These are phyloP conservation scores for Pythium vanterpoolii DNA, from an alignment of 352 stramenopile species.

Conservation along the genomic window DNA sequence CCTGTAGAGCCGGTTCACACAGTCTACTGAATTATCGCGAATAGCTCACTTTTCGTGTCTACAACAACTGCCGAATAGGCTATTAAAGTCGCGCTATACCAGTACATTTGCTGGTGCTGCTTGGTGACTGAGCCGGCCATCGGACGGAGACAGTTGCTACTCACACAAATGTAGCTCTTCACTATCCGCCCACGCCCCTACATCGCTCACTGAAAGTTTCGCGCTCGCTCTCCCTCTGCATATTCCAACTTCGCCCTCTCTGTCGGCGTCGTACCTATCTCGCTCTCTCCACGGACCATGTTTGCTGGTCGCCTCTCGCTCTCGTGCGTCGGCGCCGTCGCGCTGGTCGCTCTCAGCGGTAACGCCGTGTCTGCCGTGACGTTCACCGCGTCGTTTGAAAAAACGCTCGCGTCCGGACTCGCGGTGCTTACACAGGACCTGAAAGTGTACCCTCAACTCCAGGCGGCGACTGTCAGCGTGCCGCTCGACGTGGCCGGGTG, in stretches of 20 bases:
- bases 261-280: background rate
- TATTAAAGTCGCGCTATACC: background rate
- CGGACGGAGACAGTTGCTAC: background rate
- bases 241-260: background rate
- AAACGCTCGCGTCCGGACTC: conserved; percentile 7
- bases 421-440: conserved; percentile 10
- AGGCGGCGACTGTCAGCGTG: conserved; percentile 3
- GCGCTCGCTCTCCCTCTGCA: background rate
- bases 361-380: conserved; percentile 7
- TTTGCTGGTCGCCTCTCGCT: background rate
- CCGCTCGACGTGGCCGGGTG: conserved; percentile 18
- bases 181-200: background rate
- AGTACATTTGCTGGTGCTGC: background rate
- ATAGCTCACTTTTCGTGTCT: background rate
- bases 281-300: background rate
- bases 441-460: conserved; percentile 4
- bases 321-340: background rate
- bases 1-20: background rate
- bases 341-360: background rate
- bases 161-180: background rate
- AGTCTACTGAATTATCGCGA: background rate
- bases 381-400: conserved; percentile 17
- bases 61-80: background rate
- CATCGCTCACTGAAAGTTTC: background rate
- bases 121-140: too few species aligned